Conservation (phyloP, 352 stramenopile species). For the Phytopythium boreale region DNA sequence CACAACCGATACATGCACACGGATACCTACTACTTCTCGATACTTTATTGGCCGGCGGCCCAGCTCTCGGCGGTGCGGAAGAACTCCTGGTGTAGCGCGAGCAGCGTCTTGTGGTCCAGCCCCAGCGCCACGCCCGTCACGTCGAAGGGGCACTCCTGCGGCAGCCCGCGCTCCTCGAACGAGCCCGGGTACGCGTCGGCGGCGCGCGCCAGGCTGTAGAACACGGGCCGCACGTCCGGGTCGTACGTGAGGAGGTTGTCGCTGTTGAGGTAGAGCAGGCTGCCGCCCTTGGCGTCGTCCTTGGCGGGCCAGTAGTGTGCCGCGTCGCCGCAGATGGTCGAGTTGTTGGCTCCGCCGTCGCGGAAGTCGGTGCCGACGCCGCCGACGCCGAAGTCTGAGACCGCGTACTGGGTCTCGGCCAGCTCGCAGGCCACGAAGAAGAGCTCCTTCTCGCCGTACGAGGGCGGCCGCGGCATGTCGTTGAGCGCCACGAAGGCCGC, state of each 20-base stretch:
- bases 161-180: constrained; percentile 28
- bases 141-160: constrained; percentile 37
- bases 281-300: too few relatives aligned
- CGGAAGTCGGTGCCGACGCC: constrained; percentile 25
- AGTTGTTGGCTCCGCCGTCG: too few relatives aligned
- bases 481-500: constrained; percentile 37
- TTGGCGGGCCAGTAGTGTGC: too few relatives aligned
- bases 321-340: too few relatives aligned
- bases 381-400: constrained; percentile 36
- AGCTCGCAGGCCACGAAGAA: constrained; percentile 51
- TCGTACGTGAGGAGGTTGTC: too few relatives aligned
- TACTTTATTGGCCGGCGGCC: neutral
- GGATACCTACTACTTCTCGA: too few relatives aligned
- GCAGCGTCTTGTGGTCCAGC: constrained; percentile 13
- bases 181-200: too few relatives aligned
- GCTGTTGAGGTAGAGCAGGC: too few relatives aligned
- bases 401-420: constrained; percentile 41
- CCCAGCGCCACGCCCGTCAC: constrained; percentile 14
- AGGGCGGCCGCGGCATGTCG: constrained; percentile 12
- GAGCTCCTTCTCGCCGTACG: constrained; percentile 54
- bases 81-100: constrained; percentile 30
- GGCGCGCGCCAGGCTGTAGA: too few relatives aligned
- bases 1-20: too few relatives aligned
- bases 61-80: constrained; percentile 23
- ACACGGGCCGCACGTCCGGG: too few relatives aligned